These are phyloP conservation scores for Lagerstroemia speciosa DNA, from an alignment of 345 rosid species.

Conservation along the genomic window DNA sequence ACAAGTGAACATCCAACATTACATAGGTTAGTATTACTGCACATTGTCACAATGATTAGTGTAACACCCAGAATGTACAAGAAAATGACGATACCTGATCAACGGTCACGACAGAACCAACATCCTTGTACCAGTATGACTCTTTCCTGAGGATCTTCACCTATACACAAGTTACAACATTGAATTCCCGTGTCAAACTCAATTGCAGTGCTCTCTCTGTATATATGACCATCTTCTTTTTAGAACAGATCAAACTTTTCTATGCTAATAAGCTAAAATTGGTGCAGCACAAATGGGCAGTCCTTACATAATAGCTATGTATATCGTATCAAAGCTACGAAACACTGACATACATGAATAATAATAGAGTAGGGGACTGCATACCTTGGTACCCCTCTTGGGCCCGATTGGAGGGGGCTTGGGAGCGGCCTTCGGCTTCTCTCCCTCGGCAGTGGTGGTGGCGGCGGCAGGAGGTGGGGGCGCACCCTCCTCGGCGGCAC, in stretches of 20 bases:
- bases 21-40: neutral
- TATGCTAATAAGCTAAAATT: neutral
- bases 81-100: conserved; percentile 18
- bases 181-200: neutral
- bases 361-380: neutral
- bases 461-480: conserved; percentile 5
- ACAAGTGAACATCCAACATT: neutral
- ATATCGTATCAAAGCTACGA: neutral
- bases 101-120: conserved; percentile 24
- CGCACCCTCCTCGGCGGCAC: conserved; percentile 13
- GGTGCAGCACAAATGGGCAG: neutral
- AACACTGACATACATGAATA: neutral
- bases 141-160: conserved; percentile 25
- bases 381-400: conserved; percentile 24
- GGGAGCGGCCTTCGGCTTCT: conserved; percentile 16
- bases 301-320: too few species aligned
- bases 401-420: conserved; percentile 27
- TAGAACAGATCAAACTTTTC: neutral
- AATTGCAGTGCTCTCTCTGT: neutral
- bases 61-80: too few species aligned
- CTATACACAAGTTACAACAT: neutral
- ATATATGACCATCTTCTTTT: neutral
- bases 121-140: conserved; percentile 25
- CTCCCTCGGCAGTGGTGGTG: conserved; percentile 7
- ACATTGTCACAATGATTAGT: neutral